Evolutionary conservation across 495 filamentous ascomycete species (phyloP), one percentile per base, ranked within the genome.

Genomic region (Cercophora scortea): DNA sequence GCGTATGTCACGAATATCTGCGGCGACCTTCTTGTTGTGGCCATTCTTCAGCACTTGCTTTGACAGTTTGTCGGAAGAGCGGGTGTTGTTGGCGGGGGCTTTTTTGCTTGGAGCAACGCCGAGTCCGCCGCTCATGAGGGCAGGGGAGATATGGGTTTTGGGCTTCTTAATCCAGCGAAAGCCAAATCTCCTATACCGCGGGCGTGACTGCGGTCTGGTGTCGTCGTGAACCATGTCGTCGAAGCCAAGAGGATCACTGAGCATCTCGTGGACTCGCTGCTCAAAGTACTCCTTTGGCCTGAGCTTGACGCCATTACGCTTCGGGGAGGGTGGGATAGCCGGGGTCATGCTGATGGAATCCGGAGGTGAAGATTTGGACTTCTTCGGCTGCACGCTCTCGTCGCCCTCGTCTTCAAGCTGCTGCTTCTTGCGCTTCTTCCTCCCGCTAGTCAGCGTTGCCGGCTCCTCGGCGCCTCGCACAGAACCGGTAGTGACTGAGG

Each of bases 191-290:
- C 35, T 41, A 25, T 61, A 55, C 25, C n/a, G 40, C 4, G 18
- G 9, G n/a, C 25, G 18, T 36, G 6, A 45, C 48, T 45, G 45
- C 41, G 42, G 51, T 15, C 51, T 16, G 9, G 13, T 50, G 19
- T 47, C 53, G 19, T 57, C 52, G 45, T 50, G 51, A 19, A 67
- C 64, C 2, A 43, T 39, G 51, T 67, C 64, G 43, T 65, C 60
- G 44, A 54, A 65, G 33, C 48, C 64, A 9, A 65, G 60, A 3
- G 64, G 62, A 49, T 61, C 32, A 18, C 12, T 45, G 2, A 60
- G 50, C 56, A 61, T 67, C 32, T 67, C 60, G 32, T 59, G 16
- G 12, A 42, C 57, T 6, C 56, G 54, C 12, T 32, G 47, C n/a
- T 59, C 50, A 35, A 42, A 54, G 53, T 54, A 60, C 15, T 60